A percentile compares a stretch with the other conserved stretches of the same genome.
Evolutionary conservation across 2,329 filamentous ascomycete species (phyloP).

Genomic region (Aspergillus fumigatus): DNA sequence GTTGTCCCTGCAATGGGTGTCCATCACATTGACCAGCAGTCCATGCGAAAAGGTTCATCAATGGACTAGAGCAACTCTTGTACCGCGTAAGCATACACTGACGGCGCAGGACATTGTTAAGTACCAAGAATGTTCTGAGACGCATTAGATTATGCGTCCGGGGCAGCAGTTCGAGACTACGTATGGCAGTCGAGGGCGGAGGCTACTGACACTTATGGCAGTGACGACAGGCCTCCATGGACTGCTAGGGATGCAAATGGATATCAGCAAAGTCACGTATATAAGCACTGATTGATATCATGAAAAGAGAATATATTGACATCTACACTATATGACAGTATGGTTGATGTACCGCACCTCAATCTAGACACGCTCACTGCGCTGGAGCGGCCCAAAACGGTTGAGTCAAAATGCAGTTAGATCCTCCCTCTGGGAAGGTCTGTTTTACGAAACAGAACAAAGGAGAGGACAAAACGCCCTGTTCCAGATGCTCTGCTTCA

Average conservation of each 20-base stretch:
- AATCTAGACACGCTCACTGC: conserved; percentile 24
- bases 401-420: conserved; percentile 23
- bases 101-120: not conserved
- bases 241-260: not conserved
- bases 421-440: conserved; percentile 25
- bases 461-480: conserved; percentile 32
- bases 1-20: not conserved
- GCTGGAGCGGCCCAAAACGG: conserved; percentile 16
- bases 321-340: conserved; percentile 4
- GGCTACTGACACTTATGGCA: not conserved
- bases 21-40: not conserved
- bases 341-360: conserved; percentile 28
- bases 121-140: not conserved
- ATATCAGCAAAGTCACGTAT: not conserved
- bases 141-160: not conserved
- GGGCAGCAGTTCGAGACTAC: not conserved
- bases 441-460: conserved; percentile 20
- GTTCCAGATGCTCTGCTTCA: conserved; percentile 18
- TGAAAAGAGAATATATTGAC: conserved; percentile 1
- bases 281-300: not conserved
- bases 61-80: not conserved
- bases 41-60: not conserved
- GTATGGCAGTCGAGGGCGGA: not conserved
- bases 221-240: not conserved
- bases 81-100: not conserved